These are phyloP conservation scores for Madurella mycetomatis DNA, from an alignment of 2,329 filamentous ascomycete genomes.

Conservation along the genomic window DNA sequence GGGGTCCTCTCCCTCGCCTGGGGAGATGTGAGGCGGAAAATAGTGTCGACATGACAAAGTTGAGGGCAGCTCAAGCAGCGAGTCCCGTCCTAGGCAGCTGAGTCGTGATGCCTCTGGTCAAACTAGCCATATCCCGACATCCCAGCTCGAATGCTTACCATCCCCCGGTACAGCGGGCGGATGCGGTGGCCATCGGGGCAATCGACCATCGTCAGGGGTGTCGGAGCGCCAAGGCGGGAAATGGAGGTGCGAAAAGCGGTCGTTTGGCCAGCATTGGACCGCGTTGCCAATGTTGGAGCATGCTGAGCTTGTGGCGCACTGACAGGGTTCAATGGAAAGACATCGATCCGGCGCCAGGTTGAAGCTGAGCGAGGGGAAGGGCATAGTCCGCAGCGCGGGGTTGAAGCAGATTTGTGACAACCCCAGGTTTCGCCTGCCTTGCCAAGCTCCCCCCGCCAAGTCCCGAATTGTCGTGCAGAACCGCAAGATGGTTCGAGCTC, in stretches of 20 bases:
- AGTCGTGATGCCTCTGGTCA: no score
- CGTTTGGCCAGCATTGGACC: neutral
- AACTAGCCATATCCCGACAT: no score
- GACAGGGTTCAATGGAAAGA: conserved; percentile 24
- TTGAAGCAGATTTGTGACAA: conserved; percentile 36
- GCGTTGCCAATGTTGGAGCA: neutral
- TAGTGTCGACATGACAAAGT: no score
- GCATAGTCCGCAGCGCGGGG: conserved; percentile 28
- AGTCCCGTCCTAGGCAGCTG: no score
- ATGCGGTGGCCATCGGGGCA: no score
- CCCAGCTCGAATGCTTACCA: no score
- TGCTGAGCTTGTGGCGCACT: neutral
- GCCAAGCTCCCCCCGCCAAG: neutral
- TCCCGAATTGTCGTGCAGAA: conserved; percentile 4
- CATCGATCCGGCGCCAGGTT: conserved; percentile 26
- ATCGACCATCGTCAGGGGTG: neutral
- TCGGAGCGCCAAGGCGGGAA: conserved; percentile 2
- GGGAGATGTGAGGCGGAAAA: conserved; percentile 1
- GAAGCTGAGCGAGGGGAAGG: conserved; percentile 6
- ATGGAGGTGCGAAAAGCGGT: neutral
- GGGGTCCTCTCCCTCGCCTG: conserved; percentile 1
- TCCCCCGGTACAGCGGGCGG: no score
- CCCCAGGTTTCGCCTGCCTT: conserved; percentile 30
- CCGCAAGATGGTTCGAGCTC: conserved; percentile 10
- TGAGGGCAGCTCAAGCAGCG: no score